Evolutionary conservation across 345 rosid species (phyloP).

Genomic region (Brassica incana): DNA sequence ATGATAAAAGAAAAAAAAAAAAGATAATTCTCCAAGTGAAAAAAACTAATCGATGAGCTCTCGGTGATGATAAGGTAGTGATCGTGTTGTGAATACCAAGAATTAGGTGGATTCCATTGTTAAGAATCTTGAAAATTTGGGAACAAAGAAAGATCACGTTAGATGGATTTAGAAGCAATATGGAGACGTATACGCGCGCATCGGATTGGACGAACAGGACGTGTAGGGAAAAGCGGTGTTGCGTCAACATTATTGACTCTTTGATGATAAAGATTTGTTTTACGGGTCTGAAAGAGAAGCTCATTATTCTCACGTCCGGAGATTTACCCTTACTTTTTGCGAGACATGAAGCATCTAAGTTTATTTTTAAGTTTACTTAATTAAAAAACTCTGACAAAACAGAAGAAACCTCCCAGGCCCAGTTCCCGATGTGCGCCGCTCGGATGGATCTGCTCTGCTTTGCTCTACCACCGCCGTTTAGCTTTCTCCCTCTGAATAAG

Average conservation of each 20-base stretch:
- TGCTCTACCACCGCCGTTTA: no score
- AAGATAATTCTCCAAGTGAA: conserved; percentile 44
- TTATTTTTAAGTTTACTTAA: no score
- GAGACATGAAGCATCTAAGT: no score
- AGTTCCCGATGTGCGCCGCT: no score
- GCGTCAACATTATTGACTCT: conserved; percentile 84
- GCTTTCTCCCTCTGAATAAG: no score
- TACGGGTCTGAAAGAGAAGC: conserved; percentile 42
- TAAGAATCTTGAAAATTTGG: conserved; percentile 63
- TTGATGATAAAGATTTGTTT: conserved; percentile 60
- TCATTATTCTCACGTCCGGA: no score
- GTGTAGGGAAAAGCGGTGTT: conserved; percentile 78
- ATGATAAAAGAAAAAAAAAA: conserved; percentile 44
- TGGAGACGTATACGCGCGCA: no score
- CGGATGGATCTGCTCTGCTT: no score
- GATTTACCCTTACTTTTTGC: no score
- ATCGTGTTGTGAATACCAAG: conserved; percentile 79
- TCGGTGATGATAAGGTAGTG: conserved; percentile 60
- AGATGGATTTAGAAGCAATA: conserved; percentile 44
- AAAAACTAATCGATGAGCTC: conserved; percentile 62
- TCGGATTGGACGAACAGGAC: conserved; percentile 70
- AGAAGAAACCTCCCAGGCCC: no score
- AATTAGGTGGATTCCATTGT: conserved; percentile 66
- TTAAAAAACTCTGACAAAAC: no score
- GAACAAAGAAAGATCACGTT: conserved; percentile 68